These are phyloP conservation scores for Paecilomyces sp. DNA, from an alignment of 2,329 filamentous ascomycete species.

Conservation along the genomic window DNA sequence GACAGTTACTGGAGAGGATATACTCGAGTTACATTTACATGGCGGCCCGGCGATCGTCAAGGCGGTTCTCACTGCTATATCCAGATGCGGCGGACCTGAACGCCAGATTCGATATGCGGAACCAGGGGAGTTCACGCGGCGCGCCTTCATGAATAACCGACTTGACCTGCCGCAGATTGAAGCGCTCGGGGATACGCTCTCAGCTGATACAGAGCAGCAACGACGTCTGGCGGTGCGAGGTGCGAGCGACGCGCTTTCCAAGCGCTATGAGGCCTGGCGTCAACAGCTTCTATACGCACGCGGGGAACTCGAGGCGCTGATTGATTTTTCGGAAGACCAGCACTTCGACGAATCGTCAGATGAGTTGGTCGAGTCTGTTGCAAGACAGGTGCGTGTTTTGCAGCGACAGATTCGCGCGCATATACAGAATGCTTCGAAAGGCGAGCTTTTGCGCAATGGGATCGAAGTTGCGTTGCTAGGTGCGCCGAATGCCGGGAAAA, in stretches of 20 bases:
- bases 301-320: constrained; percentile 88
- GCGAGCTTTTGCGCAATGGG: constrained; percentile 75
- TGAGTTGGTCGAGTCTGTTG: constrained; percentile 64
- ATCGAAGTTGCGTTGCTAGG: constrained; percentile 83
- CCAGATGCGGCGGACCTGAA: constrained; percentile 27
- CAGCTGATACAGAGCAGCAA: constrained; percentile 82
- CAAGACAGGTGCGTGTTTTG: constrained; percentile 55
- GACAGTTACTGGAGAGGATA: constrained; percentile 85
- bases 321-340: constrained; percentile 96
- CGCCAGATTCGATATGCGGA: constrained; percentile 72
- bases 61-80: constrained; percentile 73
- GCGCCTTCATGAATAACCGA: constrained; percentile 80
- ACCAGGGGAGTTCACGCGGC: constrained; percentile 87
- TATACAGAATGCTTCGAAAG: constrained; percentile 68
- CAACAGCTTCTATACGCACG: constrained; percentile 68
- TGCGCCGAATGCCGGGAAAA: constrained; percentile 91
- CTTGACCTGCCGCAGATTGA: constrained; percentile 80
- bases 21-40: constrained; percentile 91
- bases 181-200: constrained; percentile 53
- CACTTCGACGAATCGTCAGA: constrained; percentile 85
- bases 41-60: constrained; percentile 84
- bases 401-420: constrained; percentile 59
- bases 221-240: constrained; percentile 77
- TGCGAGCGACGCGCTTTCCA: constrained; percentile 60
- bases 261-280: constrained; percentile 78